phyloP scores from a whole-genome alignment of 441 rosid genomes.

The Gossypium aridum region DNA sequence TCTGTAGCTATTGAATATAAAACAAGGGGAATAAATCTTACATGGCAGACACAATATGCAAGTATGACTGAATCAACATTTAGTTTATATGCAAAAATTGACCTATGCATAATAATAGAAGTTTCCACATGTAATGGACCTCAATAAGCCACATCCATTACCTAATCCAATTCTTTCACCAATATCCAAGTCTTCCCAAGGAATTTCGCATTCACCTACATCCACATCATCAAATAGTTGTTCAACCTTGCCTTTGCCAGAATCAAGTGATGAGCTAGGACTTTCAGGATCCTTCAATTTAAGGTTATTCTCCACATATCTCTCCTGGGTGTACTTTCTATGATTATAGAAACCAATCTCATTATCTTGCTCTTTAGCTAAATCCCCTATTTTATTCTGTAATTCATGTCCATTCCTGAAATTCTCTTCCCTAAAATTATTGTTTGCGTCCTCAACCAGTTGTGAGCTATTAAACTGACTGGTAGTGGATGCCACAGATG shows the following conservation, averaged over 20 bases:
- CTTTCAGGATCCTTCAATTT: constrained; percentile 64
- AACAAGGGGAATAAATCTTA: background rate
- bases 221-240: constrained; percentile 84
- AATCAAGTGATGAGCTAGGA: constrained; percentile 55
- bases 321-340: constrained; percentile 51
- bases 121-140: background rate
- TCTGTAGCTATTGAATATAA: background rate
- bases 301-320: constrained; percentile 43
- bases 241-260: constrained; percentile 39
- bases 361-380: constrained; percentile 31
- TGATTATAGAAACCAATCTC: constrained; percentile 41
- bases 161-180: constrained; percentile 99
- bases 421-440: constrained; percentile 25
- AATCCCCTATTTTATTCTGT: constrained; percentile 24
- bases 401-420: constrained; percentile 25
- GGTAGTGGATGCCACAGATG: constrained; percentile 31
- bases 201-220: constrained; percentile 92
- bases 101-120: background rate
- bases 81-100: background rate
- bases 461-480: constrained; percentile 28
- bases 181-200: constrained; percentile 92
- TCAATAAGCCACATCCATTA: constrained; percentile 29
- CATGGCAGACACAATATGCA: background rate
- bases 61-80: background rate
- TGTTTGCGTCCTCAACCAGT: constrained; percentile 29